Base-by-base conservation (phyloP, 257 asterid genomes). In the Linaria vulgaris region DNA sequence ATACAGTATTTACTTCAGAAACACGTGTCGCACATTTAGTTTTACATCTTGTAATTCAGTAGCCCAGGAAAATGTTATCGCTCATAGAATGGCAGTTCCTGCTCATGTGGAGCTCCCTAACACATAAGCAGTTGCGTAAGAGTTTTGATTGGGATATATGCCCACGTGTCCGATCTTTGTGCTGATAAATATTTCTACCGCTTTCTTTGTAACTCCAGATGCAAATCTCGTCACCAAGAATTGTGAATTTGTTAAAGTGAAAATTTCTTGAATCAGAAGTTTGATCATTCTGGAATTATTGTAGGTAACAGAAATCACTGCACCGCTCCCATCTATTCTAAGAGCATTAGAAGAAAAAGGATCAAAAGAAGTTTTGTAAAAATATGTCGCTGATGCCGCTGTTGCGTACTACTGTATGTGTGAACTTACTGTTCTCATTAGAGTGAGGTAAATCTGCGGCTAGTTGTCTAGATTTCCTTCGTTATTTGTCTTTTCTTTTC, bases 311-410 rank as follows among this genome's bases (percentile, higher is more conserved):
- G 74, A 79, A 46, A 76, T 90, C 67, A 67, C 71, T 30, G 95
- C 92, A 21, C 84, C 95, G 38, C 90, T 85, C 69, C 97, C 96
- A 49, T 65, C 66, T 66, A 72, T 78, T 60, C 85, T 90, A 63
- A 82, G 20, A 65, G 77, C 77, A 8, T 56, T 21, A 12, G 76
- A 76, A 34, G 91, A 85, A 78, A 53, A 61, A 5, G 52, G 58
- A 63, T 61, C 69, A 30, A 63, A 48, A 19, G 54, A 43, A 16
- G 47, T 22, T 60, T 34, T 2, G 69, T 69, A 49, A 31, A 9
- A 7, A 69, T 27, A 31, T 27, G n/a, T 3, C 38, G 9, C 14
- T 9, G 0, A 34, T 46, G 17, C 21, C 19, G 13, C 39, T 23
- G 38, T 12, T 14, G 43, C 38, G 14, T 12, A 11, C 38, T 30